Conservation (phyloP, 202 grass and related monocot species). For the Saccharum hybrid region DNA sequence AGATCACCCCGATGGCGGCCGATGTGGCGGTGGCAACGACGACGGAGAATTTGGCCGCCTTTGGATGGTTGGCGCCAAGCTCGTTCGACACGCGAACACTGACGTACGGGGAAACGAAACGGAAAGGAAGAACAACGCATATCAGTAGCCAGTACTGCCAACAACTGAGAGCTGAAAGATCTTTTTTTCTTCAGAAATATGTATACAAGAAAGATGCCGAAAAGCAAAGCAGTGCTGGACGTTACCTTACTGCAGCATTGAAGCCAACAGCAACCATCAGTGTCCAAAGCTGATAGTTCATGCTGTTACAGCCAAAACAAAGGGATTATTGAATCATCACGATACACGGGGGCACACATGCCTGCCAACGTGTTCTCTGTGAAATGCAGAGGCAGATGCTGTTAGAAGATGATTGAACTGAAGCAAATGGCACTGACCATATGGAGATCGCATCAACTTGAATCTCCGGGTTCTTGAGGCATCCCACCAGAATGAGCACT, state of each 20-base stretch:
- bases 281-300: slow-evolving; percentile 77
- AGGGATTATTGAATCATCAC: neutral
- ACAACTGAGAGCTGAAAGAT: neutral
- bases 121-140: neutral
- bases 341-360: too few relatives aligned
- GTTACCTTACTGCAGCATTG: slow-evolving; percentile 71
- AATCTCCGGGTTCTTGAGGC: slow-evolving; percentile 61
- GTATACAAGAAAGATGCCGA: neutral
- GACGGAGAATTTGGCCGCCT: slow-evolving; percentile 76
- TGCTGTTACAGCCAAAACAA: slow-evolving; percentile 38
- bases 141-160: neutral
- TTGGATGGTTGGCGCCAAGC: slow-evolving; percentile 71
- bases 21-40: slow-evolving; percentile 56
- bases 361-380: neutral
- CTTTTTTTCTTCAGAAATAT: neutral
- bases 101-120: neutral
- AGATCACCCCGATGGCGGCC: slow-evolving; percentile 52
- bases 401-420: neutral
- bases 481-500: slow-evolving; percentile 73
- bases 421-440: slow-evolving; percentile 41
- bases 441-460: slow-evolving; percentile 77
- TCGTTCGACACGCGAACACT: slow-evolving; percentile 85
- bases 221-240: neutral
- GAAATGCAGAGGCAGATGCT: neutral
- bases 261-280: slow-evolving; percentile 85